Base-by-base conservation (phyloP, 148 eudicot species). In the Camellia sinensis region DNA sequence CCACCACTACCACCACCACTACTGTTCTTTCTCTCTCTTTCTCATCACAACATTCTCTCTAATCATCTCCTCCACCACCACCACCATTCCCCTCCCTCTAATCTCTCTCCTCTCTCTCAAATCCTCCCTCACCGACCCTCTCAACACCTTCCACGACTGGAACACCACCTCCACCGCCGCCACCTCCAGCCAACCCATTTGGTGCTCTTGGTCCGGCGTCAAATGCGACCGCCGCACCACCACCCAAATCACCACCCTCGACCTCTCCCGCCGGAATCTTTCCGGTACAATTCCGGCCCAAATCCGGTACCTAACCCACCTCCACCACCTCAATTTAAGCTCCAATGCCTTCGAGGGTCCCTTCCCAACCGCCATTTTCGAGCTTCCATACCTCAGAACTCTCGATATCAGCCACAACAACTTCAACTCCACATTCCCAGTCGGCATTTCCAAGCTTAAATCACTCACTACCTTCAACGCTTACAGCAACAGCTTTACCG, bases 181-280 rank as follows among this genome's bases (percentile, higher is more conserved):
- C 17, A 6, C 0, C 78, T 18, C 73, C 84, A 17, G 84, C 6
- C 67, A 59, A 46, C 88, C 93, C 65, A 77, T 82, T 67, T 86
- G 89, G 97, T 96, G 99, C 67, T 78, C 88, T 3, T 96, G 99
- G 99, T 85, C 93, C 15, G 98, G 99, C 3, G 73, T 96, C 76
- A 82, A 82, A 73, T 96, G 99, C 69, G 87, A 85, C 76, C 82
- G 12, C 10, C 45, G 70, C 2, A 73, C 86, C 15, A 73, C 61
- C 15, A 73, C 61, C 56, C 84, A 79, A 14, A 83, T 96, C 70
- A 86, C 77, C 3, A 74, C 85, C 1, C 81, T 96, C 21, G 92
- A 96, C 82, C 86, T 96, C 79, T 91, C 98, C 0, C 64, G 60
- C 0, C 89, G 90, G 12, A 91, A 89, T 71, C 89, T 96, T 56